Conservation (phyloP, 2,329 filamentous ascomycete genomes). For the Phoma sp. region DNA sequence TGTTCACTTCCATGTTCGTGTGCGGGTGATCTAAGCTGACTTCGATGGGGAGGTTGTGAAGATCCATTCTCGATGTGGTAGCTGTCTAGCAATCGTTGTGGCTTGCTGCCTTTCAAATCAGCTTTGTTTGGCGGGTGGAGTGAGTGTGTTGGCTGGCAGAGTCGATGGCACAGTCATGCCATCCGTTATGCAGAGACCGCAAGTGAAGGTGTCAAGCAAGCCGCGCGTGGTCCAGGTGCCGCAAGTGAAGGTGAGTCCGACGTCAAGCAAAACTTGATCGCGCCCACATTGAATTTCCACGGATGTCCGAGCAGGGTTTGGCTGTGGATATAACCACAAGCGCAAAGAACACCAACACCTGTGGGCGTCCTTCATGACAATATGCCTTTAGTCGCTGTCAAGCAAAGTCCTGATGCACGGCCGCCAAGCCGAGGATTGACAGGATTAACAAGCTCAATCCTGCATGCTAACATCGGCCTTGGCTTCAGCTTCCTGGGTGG, state of each 20-base stretch:
- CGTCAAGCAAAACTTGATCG: too few relatives aligned
- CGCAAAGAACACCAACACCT: too few relatives aligned
- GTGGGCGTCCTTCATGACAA: too few relatives aligned
- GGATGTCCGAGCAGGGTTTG: too few relatives aligned
- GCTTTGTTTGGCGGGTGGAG: background rate
- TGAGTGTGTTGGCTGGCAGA: background rate
- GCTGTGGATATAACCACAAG: too few relatives aligned
- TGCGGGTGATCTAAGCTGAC: background rate
- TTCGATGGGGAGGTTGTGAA: background rate
- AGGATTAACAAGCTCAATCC: slow-evolving; percentile 3
- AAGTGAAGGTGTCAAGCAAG: background rate
- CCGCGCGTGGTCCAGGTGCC: too few relatives aligned
- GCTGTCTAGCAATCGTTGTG: background rate
- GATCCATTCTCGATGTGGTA: background rate
- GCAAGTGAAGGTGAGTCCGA: too few relatives aligned
- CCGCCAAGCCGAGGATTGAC: background rate
- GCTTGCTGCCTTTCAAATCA: too few relatives aligned
- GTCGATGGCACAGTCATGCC: background rate
- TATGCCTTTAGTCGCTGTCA: too few relatives aligned
- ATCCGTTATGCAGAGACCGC: background rate
- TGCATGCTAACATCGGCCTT: slow-evolving; percentile 11
- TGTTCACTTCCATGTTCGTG: background rate
- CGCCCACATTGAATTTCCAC: too few relatives aligned
- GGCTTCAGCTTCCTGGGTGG: background rate
- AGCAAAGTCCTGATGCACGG: too few relatives aligned